A percentile compares a stretch with the other conserved stretches of the same genome.
These are phyloP conservation scores for Penicillium occitanis DNA, from an alignment of 2,329 filamentous ascomycete genomes.

Conservation along the genomic window DNA sequence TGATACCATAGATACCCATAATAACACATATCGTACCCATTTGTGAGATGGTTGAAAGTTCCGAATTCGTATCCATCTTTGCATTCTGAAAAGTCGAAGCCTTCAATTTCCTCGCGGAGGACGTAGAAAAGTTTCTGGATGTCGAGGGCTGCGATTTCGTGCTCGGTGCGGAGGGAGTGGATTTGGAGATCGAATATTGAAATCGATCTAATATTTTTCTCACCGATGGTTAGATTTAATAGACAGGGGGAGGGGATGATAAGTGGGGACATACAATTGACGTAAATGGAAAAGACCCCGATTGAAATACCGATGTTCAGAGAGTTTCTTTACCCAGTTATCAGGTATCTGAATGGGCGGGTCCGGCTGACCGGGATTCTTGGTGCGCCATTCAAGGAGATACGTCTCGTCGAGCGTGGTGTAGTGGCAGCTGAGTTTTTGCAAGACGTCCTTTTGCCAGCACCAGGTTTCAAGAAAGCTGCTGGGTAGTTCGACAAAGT, in stretches of 20 bases:
- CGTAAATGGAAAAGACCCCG: background rate
- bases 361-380: background rate
- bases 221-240: background rate
- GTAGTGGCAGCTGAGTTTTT: slow-evolving; percentile 1
- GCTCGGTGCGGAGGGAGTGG: background rate
- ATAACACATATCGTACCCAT: background rate
- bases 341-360: background rate
- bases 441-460: slow-evolving; percentile 28
- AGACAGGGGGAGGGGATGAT: no score
- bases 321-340: background rate
- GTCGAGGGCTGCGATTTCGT: background rate
- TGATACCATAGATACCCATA: background rate
- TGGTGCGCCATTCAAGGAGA: background rate
- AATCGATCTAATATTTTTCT: background rate
- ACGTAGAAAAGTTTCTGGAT: background rate
- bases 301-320: background rate
- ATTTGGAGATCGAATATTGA: background rate
- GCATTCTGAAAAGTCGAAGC: background rate
- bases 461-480: slow-evolving; percentile 48
- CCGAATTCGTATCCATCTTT: background rate
- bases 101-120: background rate
- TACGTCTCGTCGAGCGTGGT: background rate
- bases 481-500: slow-evolving; percentile 46
- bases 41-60: background rate
- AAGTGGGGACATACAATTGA: background rate